Base-by-base conservation (phyloP, 768 basidiomycete genomes). In the Suillus alpinus region DNA sequence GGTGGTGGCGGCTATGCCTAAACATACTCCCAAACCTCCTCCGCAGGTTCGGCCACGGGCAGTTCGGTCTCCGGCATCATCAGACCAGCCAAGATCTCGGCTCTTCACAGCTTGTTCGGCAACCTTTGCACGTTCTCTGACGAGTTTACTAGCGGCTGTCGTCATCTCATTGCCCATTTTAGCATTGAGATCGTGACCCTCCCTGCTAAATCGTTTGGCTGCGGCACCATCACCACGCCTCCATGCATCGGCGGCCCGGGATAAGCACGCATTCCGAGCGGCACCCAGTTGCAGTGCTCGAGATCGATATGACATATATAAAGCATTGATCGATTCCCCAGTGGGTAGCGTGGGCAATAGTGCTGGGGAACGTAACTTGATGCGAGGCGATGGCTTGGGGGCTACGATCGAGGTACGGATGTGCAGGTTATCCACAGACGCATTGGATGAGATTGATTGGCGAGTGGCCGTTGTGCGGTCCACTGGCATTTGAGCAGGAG, bases 201-300 rank as follows among this genome's bases (percentile, higher is more conserved):
- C 95, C 44, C 92, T 80, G 63, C 90, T 92, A 77, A 96, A 98
- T 51, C 94, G 81, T 75, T 98, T 97, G 40, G 97, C 97, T 0
- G 92, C 90, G 0, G 95, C 94, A 3, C 96, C 96, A 66, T 99
- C 97, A 1, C 96, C 95, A 2, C 94, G 83, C 58, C 93, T 83
- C 92, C 94, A 99, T 3, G 95, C 94, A 68, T 97, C 95, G 3
- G 97, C 96, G 13, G 97, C 97, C 47, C 94, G 86, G 1, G 93
- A 93, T 31, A 99, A 81, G 73, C 93, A 97, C 16, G 94, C 94
- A 67, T 98, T 98, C 40, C 97, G 82, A 36, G 93, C 93, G 2
- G 94, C 91, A 55, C 96, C 97, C 26, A 98, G 86, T 68, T 97
- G 91, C 60, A 98, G 81, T 29, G 93, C 95, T 37, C 91, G 86